These are phyloP conservation scores for Eucalyptus erythrocorys DNA, from an alignment of 345 rosid species.

Conservation along the genomic window DNA sequence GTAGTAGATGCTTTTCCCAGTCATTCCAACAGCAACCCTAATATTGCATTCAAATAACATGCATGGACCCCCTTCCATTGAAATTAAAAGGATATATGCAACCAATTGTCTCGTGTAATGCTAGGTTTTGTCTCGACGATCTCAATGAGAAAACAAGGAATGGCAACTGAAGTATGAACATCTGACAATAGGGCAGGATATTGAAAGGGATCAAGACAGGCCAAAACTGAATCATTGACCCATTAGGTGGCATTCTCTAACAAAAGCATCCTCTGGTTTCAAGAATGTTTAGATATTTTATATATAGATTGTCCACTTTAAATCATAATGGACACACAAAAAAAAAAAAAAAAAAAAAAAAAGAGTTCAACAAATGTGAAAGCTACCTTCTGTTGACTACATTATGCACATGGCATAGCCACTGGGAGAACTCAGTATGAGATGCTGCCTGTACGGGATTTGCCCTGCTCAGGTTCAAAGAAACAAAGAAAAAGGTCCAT, in stretches of 20 bases:
- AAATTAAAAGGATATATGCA: not conserved
- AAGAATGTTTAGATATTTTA: not conserved
- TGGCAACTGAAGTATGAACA: not conserved
- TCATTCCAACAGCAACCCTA: not conserved
- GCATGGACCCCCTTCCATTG: not conserved
- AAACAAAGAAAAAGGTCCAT: not conserved
- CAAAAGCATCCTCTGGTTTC: not conserved
- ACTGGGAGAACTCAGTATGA: slow-evolving; percentile 78
- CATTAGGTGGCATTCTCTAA: not conserved
- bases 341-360: not conserved
- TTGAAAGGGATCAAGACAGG: not conserved
- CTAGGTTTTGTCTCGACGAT: not conserved
- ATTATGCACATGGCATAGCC: slow-evolving; percentile 91
- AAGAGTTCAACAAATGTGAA: not conserved
- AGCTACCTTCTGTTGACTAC: slow-evolving; percentile 83
- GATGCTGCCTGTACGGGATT: slow-evolving; percentile 77
- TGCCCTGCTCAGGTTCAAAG: slow-evolving; percentile 22
- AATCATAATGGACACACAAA: too few relatives aligned
- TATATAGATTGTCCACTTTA: not conserved
- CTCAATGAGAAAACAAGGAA: not conserved
- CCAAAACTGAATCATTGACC: not conserved
- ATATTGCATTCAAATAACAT: not conserved
- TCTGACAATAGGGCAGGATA: not conserved
- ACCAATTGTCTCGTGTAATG: not conserved
- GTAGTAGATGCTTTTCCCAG: not conserved